A percentile compares a stretch with the other conserved stretches of the same genome.
These are phyloP conservation scores for Nicotiana sylvestris DNA, from an alignment of 257 asterid species.

Conservation along the genomic window DNA sequence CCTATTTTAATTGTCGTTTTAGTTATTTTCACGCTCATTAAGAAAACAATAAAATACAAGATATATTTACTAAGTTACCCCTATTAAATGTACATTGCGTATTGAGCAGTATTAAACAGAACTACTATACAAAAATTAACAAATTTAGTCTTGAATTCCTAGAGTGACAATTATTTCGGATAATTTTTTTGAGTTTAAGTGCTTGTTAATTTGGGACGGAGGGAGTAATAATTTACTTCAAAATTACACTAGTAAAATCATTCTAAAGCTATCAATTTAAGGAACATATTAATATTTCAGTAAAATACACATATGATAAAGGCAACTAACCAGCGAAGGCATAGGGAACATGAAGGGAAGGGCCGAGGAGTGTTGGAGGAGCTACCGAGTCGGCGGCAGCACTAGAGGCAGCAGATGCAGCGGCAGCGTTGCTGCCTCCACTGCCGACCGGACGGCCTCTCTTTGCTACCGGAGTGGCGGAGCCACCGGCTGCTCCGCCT, in stretches of 20 bases:
- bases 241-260: background rate
- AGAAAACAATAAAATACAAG: too few species aligned
- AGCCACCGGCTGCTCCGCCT: slow-evolving; percentile 40
- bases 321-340: slow-evolving; percentile 69
- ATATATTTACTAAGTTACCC: too few species aligned
- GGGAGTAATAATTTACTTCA: background rate
- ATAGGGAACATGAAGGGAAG: slow-evolving; percentile 83
- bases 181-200: too few species aligned
- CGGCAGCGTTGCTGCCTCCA: slow-evolving; percentile 44
- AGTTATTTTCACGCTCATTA: too few species aligned
- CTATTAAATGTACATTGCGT: too few species aligned
- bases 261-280: background rate
- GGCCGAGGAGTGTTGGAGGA: slow-evolving; percentile 77
- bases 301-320: background rate
- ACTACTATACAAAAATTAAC: too few species aligned
- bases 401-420: slow-evolving; percentile 25
- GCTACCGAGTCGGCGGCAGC: slow-evolving; percentile 60
- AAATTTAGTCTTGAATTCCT: too few species aligned
- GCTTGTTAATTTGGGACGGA: too few species aligned
- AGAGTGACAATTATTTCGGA: too few species aligned
- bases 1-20: too few species aligned
- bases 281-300: background rate
- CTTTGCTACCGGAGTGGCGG: slow-evolving; percentile 73
- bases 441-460: slow-evolving; percentile 93
- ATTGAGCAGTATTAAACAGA: too few species aligned